phyloP scores from a whole-genome alignment of 768 basidiomycete species.

The Tylopilus vinaceipallidus region DNA sequence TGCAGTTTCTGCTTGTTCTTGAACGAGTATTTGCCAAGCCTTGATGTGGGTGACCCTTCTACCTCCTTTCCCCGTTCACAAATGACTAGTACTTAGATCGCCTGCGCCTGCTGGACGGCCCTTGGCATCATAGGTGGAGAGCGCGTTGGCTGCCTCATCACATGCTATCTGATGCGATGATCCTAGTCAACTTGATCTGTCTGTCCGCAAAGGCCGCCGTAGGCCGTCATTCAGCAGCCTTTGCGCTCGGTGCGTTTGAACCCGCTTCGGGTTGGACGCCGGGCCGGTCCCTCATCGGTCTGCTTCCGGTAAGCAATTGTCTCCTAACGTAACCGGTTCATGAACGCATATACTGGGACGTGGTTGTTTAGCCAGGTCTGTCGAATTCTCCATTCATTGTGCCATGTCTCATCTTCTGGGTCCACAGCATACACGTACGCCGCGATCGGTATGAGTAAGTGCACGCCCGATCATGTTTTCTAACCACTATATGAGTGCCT shows the following conservation, averaged over 20 bases:
- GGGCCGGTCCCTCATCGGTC: conserved; percentile 66
- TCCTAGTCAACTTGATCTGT: conserved; percentile 53
- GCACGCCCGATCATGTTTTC: background rate
- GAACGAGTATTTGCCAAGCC: conserved; percentile 46
- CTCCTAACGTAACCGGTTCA: background rate
- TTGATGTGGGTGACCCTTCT: conserved; percentile 41
- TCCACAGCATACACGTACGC: conserved; percentile 51
- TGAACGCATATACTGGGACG: background rate
- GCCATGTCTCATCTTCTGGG: conserved; percentile 14
- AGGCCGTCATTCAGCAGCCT: conserved; percentile 53
- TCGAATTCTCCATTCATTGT: background rate
- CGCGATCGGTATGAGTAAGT: conserved; percentile 61
- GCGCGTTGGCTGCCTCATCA: background rate
- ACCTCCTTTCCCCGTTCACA: background rate
- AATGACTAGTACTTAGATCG: conserved; percentile 35
- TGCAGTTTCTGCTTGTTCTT: conserved; percentile 55
- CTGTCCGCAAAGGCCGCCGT: conserved; percentile 55
- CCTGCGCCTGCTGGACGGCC: conserved; percentile 64
- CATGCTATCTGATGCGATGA: conserved; percentile 11
- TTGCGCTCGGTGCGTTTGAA: conserved; percentile 58
- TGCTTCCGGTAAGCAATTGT: conserved; percentile 46
- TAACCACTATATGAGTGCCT: conserved; percentile 1
- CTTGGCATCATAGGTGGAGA: conserved; percentile 49
- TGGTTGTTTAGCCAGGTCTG: conserved; percentile 29
- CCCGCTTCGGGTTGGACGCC: conserved; percentile 66